Evolutionary conservation across 768 basidiomycete genomes (phyloP).

Genomic region (Trametes sanguinea): DNA sequence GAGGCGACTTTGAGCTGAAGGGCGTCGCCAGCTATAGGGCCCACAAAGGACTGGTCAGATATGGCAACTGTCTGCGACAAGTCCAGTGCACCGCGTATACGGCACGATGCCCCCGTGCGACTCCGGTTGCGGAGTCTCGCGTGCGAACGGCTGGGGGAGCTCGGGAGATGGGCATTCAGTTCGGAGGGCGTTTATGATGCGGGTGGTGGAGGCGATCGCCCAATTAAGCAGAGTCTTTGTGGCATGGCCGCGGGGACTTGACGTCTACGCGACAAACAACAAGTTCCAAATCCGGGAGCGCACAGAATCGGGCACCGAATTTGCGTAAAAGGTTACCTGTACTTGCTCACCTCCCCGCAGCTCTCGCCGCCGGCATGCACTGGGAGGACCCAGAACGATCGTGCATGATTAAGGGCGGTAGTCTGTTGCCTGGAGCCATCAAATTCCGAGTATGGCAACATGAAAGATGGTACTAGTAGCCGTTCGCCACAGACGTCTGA

Average conservation of each 20-base stretch:
- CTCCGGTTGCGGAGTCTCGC: background rate
- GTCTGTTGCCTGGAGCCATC: no score
- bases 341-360: background rate
- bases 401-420: background rate
- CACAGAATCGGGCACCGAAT: background rate
- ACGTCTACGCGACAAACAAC: slow-evolving; percentile 10
- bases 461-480: no score
- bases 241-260: slow-evolving; percentile 1
- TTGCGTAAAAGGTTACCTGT: no score
- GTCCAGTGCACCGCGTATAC: background rate
- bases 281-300: background rate
- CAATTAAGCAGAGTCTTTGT: slow-evolving; percentile 6
- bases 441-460: no score
- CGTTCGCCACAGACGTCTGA: no score
- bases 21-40: slow-evolving; percentile 5
- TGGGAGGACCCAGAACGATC: background rate
- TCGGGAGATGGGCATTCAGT: slow-evolving; percentile 2
- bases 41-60: slow-evolving; percentile 5
- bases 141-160: background rate
- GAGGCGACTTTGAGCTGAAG: background rate
- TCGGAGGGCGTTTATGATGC: background rate
- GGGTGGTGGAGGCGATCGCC: background rate
- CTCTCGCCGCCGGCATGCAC: background rate
- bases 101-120: background rate
- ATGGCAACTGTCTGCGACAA: background rate